Evolutionary conservation across 352 stramenopile species (phyloP).

Genomic region (Globisporangium okanoganense): DNA sequence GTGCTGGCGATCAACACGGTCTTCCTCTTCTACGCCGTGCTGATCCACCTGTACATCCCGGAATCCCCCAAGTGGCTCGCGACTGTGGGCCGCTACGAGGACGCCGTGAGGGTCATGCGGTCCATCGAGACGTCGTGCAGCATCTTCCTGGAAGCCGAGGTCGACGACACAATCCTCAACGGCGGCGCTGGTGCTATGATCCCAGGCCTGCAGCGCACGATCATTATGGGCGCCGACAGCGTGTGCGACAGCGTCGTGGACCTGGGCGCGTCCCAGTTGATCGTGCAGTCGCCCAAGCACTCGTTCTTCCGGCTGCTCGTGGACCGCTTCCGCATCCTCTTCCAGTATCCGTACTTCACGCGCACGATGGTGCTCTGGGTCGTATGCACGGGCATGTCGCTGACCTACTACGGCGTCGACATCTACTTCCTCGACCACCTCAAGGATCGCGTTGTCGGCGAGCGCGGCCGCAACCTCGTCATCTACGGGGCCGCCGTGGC

Average conservation of each 20-base stretch:
- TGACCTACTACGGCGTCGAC: conserved; percentile 23
- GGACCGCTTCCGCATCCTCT: conserved; percentile 15
- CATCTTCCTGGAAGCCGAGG: conserved; percentile 1
- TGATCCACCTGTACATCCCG: conserved; percentile 5
- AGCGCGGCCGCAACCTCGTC: conserved; percentile 4
- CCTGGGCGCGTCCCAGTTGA: conserved; percentile 3
- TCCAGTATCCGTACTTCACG: conserved; percentile 19
- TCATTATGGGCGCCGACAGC: neutral
- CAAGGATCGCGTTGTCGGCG: neutral
- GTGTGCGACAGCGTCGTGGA: neutral
- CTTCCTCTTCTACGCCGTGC: neutral
- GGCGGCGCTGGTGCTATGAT: neutral
- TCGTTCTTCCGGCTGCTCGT: conserved; percentile 11
- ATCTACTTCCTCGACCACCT: conserved; percentile 17
- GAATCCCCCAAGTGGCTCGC: conserved; percentile 13
- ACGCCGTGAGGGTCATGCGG: conserved; percentile 8
- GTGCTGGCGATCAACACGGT: neutral
- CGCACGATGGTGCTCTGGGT: conserved; percentile 24
- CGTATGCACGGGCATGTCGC: conserved; percentile 21
- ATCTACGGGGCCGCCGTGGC: conserved; percentile 17
- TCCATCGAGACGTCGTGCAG: conserved; percentile 5
- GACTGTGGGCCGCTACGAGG: conserved; percentile 9
- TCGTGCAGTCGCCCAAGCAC: conserved; percentile 1
- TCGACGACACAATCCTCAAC: conserved; percentile 1
- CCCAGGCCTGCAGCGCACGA: neutral